Conservation (phyloP, 2,329 filamentous ascomycete species). For the Penicillium vulpinum region DNA sequence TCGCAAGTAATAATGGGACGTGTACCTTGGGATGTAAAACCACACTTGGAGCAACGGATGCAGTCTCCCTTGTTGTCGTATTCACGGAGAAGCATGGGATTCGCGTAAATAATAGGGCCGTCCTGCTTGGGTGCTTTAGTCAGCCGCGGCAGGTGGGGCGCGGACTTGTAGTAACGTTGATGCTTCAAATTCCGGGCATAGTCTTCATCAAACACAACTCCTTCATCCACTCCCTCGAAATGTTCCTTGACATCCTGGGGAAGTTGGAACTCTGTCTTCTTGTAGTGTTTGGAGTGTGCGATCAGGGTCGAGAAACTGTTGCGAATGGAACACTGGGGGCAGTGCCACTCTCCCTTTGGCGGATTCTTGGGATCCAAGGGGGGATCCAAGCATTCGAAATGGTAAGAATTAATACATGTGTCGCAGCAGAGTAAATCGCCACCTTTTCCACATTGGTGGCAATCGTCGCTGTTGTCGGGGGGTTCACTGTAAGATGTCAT, state of each 20-base stretch:
- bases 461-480: constrained; percentile 82
- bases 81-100: constrained; percentile 50
- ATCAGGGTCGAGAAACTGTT: constrained; percentile 66
- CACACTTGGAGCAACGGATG: constrained; percentile 76
- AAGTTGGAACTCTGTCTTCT: constrained; percentile 70
- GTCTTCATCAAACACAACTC: constrained; percentile 70
- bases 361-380: constrained; percentile 64
- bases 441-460: constrained; percentile 78
- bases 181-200: constrained; percentile 15
- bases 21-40: constrained; percentile 61
- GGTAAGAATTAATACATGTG: constrained; percentile 84
- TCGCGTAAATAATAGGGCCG: constrained; percentile 24
- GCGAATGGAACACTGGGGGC: constrained; percentile 60
- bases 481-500: constrained; percentile 19
- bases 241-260: constrained; percentile 69
- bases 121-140: constrained; percentile 23
- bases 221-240: constrained; percentile 76
- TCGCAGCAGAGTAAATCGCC: constrained; percentile 92
- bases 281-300: constrained; percentile 64
- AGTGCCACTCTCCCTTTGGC: constrained; percentile 78
- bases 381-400: constrained; percentile 84
- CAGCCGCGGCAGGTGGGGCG: constrained; percentile 26
- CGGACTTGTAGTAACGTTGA: constrained; percentile 19
- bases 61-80: constrained; percentile 71
- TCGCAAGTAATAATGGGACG: constrained; percentile 84